These are phyloP conservation scores for Fraxinus albicans DNA, from an alignment of 305 asterid genomes.

Conservation along the genomic window DNA sequence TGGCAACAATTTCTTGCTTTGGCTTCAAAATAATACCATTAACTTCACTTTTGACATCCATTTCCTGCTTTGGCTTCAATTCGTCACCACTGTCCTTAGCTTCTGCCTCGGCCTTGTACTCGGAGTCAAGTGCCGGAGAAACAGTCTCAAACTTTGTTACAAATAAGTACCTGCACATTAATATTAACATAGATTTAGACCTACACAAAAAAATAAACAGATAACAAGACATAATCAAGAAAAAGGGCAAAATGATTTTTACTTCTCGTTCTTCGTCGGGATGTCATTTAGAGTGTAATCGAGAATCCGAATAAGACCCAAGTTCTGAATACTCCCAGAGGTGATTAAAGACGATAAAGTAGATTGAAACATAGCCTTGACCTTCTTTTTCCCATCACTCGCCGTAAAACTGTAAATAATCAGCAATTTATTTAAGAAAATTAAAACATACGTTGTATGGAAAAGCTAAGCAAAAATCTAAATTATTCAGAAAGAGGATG, in stretches of 20 bases:
- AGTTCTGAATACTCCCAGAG: constrained; percentile 70
- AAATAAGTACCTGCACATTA: constrained; percentile 56
- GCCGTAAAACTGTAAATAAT: constrained; percentile 54
- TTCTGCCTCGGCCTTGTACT: constrained; percentile 44
- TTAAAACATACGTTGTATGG: neutral
- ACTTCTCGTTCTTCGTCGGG: constrained; percentile 74
- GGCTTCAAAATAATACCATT: constrained; percentile 49
- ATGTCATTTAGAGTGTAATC: constrained; percentile 74
- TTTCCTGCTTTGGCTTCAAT: constrained; percentile 37
- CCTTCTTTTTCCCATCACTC: constrained; percentile 71
- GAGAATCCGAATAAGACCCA: constrained; percentile 64
- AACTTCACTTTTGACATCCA: constrained; percentile 24
- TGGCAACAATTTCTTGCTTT: constrained; percentile 58
- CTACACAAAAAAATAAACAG: neutral
- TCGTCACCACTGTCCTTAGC: constrained; percentile 33
- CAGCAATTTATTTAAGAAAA: neutral
- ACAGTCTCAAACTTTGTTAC: constrained; percentile 66
- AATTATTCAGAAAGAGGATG: neutral
- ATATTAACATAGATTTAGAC: neutral
- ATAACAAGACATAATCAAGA: neutral
- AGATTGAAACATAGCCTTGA: constrained; percentile 60
- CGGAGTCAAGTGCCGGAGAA: constrained; percentile 67
- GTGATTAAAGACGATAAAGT: constrained; percentile 57
- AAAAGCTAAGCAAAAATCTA: neutral
- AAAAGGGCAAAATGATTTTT: neutral